phyloP scores from a whole-genome alignment of 2,329 filamentous ascomycete species.

The Thielaviopsis ethacetica region DNA sequence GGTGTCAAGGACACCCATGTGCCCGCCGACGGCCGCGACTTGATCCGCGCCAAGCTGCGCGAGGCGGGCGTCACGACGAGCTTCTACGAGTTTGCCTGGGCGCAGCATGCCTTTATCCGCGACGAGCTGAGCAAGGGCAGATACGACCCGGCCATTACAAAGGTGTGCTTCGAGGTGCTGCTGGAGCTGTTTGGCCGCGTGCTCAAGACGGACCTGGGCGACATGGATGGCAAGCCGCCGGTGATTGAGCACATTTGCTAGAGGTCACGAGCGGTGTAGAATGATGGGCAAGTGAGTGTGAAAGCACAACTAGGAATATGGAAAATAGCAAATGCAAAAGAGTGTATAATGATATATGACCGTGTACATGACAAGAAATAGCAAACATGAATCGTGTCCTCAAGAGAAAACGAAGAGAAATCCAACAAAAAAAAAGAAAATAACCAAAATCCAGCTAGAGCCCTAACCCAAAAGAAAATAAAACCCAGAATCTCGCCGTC shows the following conservation, averaged over 20 bases:
- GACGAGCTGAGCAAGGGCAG: conserved; percentile 88
- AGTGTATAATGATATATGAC: conserved; percentile 13
- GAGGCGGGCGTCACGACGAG: conserved; percentile 58
- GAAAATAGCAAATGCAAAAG: conserved; percentile 13
- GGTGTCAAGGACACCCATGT: conserved; percentile 86
- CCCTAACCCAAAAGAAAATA: too few species aligned
- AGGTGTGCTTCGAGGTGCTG: conserved; percentile 81
- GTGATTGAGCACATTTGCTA: conserved; percentile 61
- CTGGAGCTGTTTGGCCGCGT: conserved; percentile 69
- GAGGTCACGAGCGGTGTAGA: too few species aligned
- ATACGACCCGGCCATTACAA: conserved; percentile 75
- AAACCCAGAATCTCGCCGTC: too few species aligned
- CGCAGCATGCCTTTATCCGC: conserved; percentile 86
- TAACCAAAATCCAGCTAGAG: too few species aligned
- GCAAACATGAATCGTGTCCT: not conserved
- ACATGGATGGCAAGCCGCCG: conserved; percentile 40
- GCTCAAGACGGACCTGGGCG: conserved; percentile 64
- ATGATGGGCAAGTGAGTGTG: too few species aligned
- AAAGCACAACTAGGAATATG: too few species aligned
- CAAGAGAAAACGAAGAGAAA: not conserved
- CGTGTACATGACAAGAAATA: conserved; percentile 1
- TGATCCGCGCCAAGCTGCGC: conserved; percentile 68
- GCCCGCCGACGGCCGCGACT: conserved; percentile 61
- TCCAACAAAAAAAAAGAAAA: not conserved
- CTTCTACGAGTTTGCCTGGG: conserved; percentile 85